phyloP scores from a whole-genome alignment of 305 asterid genomes.

The Solanum hybrid region DNA sequence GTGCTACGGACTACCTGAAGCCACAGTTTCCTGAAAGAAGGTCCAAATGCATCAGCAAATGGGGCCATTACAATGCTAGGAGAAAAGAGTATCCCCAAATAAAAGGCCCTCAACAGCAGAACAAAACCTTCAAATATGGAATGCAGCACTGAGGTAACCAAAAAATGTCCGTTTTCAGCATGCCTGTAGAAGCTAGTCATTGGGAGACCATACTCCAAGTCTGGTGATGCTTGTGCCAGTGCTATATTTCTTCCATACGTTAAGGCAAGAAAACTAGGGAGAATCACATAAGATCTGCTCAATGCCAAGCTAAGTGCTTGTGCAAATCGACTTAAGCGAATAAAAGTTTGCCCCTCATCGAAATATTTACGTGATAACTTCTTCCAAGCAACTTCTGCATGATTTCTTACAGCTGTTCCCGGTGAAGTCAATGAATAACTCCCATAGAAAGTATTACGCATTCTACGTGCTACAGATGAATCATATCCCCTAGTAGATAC shows the following conservation, averaged over 20 bases:
- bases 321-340: constrained; percentile 6
- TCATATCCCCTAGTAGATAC: background rate
- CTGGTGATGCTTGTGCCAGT: background rate
- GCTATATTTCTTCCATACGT: constrained; percentile 2
- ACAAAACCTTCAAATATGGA: constrained; percentile 10
- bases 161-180: constrained; percentile 10
- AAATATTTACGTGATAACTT: background rate
- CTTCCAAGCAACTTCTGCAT: constrained; percentile 14
- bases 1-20: constrained; percentile 3
- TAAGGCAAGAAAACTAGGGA: constrained; percentile 8
- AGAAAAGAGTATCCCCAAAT: constrained; percentile 12
- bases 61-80: constrained; percentile 17
- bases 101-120: constrained; percentile 11
- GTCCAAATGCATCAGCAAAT: constrained; percentile 14
- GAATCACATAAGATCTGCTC: constrained; percentile 11
- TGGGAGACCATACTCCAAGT: background rate
- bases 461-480: background rate
- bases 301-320: constrained; percentile 22
- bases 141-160: background rate
- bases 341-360: background rate
- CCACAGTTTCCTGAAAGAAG: constrained; percentile 8
- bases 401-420: background rate
- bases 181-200: background rate
- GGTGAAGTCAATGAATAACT: background rate
- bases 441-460: background rate